A percentile compares a stretch with the other conserved stretches of the same genome.
Evolutionary conservation across 2,329 filamentous ascomycete genomes (phyloP).

Genomic region (Teratosphaeriaceae sp.): DNA sequence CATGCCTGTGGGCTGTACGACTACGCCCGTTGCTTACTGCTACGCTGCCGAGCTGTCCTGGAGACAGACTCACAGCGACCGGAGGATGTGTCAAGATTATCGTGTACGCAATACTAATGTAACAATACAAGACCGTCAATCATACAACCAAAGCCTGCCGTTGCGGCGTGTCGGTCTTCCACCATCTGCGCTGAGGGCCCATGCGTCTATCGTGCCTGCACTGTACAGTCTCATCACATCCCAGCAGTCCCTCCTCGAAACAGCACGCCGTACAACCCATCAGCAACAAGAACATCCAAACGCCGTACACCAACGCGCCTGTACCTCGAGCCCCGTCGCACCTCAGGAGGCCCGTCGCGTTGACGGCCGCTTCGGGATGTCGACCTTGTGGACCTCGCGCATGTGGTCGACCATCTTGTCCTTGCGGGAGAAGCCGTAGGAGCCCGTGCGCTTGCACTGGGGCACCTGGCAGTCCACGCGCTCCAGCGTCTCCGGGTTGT

Average conservation of each 20-base stretch:
- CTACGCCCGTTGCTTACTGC: not conserved
- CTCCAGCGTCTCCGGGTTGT: constrained; percentile 30
- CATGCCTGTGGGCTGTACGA: too few species aligned
- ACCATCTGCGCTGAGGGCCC: not conserved
- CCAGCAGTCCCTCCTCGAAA: too few species aligned
- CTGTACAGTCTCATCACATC: too few species aligned
- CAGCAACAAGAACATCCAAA: not conserved
- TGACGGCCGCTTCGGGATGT: constrained; percentile 32
- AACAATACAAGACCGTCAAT: not conserved
- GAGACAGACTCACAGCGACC: not conserved
- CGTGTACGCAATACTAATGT: constrained; percentile 4
- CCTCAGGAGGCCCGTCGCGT: not conserved
- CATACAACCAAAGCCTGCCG: not conserved
- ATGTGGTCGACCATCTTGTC: constrained; percentile 55
- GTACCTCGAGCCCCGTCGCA: not conserved
- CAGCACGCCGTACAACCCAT: too few species aligned
- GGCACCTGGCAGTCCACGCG: constrained; percentile 39
- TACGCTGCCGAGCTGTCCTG: not conserved
- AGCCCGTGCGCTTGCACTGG: constrained; percentile 38
- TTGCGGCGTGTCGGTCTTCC: not conserved
- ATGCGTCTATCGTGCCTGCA: not conserved
- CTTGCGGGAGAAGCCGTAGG: constrained; percentile 47
- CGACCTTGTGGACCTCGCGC: constrained; percentile 48
- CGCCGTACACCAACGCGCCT: not conserved
- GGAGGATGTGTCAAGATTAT: not conserved